Base-by-base conservation (phyloP, 225 moss, liverwort and hornwort species). In the Lunularia cruciata region DNA sequence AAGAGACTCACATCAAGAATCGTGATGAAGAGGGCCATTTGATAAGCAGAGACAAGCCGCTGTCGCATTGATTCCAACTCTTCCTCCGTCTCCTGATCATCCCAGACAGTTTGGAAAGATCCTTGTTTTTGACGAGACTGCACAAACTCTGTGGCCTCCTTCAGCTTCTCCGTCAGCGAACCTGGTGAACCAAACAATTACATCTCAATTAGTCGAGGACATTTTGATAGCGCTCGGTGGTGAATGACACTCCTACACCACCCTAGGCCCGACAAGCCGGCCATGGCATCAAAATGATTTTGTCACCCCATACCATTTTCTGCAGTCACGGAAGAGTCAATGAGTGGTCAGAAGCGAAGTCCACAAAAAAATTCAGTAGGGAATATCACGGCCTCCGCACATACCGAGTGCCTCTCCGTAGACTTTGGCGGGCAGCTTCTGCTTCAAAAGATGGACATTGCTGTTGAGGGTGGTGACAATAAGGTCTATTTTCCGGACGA, bases 321-420 rank as follows among this genome's bases (percentile, higher is more conserved):
- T 52, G 23, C 23, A 26, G 52, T 25, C 0, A n/a, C n/a, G n/a
- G n/a, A n/a, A n/a, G n/a, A n/a, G n/a, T n/a, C n/a, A n/a, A n/a
- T n/a, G n/a, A n/a, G n/a, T n/a, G n/a, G n/a, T n/a, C n/a, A n/a
- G n/a, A n/a, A n/a, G n/a, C n/a, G n/a, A n/a, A n/a, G n/a, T n/a
- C n/a, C n/a, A n/a, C n/a, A 40, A 40, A 19, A 51, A 51, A 19
- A 19, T 51, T 34, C 16, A 13, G 11, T 2, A 54, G 19, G 8
- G 23, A 22, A 25, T 27, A n/a, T n/a, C n/a, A n/a, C n/a, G n/a
- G n/a, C n/a, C n/a, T n/a, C n/a, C n/a, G n/a, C n/a, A 57, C 57
- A 14, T 55, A 69, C 69, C 69, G 57, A 69, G 69, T 6, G 69
- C 69, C 5, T 69, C 69, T 39, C 69, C 69, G 39, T 57, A 55